These are phyloP conservation scores for Beauveria sp. DNA, from an alignment of 2,329 filamentous ascomycete species.

Conservation along the genomic window DNA sequence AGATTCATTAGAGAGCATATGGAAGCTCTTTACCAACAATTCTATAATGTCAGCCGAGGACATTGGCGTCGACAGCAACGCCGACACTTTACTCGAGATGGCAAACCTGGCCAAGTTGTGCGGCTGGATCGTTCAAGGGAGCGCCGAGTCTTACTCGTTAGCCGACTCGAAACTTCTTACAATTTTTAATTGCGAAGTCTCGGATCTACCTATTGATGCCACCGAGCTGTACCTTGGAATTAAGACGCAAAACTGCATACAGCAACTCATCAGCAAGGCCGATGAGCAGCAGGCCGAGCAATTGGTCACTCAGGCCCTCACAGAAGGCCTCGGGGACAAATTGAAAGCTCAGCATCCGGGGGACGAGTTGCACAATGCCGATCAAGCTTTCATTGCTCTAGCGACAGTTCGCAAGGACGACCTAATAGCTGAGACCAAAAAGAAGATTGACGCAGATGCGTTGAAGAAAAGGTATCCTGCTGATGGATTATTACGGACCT, in stretches of 20 bases:
- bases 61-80: conserved; percentile 27
- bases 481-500: conserved; percentile 30
- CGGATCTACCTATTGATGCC: conserved; percentile 35
- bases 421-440: conserved; percentile 21
- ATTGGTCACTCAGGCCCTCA: conserved; percentile 48
- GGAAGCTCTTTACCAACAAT: conserved; percentile 26
- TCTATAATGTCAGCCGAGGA: conserved; percentile 27
- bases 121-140: conserved; percentile 30
- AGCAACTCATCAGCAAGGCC: conserved; percentile 41
- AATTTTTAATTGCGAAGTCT: conserved; percentile 36
- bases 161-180: conserved; percentile 39
- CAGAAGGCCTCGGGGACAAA: conserved; percentile 45
- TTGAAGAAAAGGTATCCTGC: conserved; percentile 33
- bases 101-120: conserved; percentile 42
- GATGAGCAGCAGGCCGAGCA: conserved; percentile 45
- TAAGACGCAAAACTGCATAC: conserved; percentile 45
- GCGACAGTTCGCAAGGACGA: conserved; percentile 27
- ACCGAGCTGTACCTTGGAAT: conserved; percentile 38
- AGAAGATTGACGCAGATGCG: conserved; percentile 15
- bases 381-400: conserved; percentile 26
- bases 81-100: conserved; percentile 33
- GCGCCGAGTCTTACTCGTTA: conserved; percentile 31
- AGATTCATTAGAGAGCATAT: conserved; percentile 25
- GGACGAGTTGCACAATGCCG: conserved; percentile 26
- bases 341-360: conserved; percentile 28